These are phyloP conservation scores for Phytophthora vignae DNA, from an alignment of 352 stramenopile species.

Conservation along the genomic window DNA sequence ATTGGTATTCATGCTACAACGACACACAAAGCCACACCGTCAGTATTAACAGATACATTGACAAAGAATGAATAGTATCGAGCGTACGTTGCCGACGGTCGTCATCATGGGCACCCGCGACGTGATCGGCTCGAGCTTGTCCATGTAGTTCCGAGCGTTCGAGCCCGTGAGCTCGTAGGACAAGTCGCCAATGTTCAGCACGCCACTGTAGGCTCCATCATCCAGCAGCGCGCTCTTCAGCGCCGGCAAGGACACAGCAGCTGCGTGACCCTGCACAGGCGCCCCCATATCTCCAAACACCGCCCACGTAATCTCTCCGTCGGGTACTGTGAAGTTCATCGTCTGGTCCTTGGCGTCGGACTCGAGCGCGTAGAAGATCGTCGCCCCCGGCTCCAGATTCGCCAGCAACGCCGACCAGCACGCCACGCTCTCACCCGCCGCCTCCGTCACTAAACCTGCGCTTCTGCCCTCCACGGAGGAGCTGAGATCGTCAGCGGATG, in stretches of 20 bases:
- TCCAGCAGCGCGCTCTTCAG: slow-evolving; percentile 58
- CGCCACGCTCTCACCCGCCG: slow-evolving; percentile 37
- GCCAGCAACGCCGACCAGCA: slow-evolving; percentile 73
- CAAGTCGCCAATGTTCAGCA: slow-evolving; percentile 82
- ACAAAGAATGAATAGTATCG: not conserved
- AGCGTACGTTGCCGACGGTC: slow-evolving; percentile 71
- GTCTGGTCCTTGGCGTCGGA: slow-evolving; percentile 17
- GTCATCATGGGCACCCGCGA: slow-evolving; percentile 73
- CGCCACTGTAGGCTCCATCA: slow-evolving; percentile 52
- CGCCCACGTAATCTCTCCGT: slow-evolving; percentile 65
- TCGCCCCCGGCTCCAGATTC: slow-evolving; percentile 51
- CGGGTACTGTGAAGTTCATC: slow-evolving; percentile 62
- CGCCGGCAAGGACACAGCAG: slow-evolving; percentile 67
- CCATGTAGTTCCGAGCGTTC: slow-evolving; percentile 79
- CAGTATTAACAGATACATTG: slow-evolving; percentile 2
- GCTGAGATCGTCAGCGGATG: slow-evolving; percentile 46
- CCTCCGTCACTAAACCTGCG: slow-evolving; percentile 60
- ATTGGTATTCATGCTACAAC: slow-evolving; percentile 75
- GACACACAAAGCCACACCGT: slow-evolving; percentile 8
- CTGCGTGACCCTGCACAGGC: slow-evolving; percentile 58
- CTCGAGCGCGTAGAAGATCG: slow-evolving; percentile 71
- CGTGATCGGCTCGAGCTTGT: slow-evolving; percentile 67
- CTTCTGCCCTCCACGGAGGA: slow-evolving; percentile 43
- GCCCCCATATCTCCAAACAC: slow-evolving; percentile 81
- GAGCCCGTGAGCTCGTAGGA: slow-evolving; percentile 70